A percentile compares a stretch with the other conserved stretches of the same genome.
Evolutionary conservation across 2,329 filamentous ascomycete genomes (phyloP).

Genomic region (Metarhizium anisopliae): DNA sequence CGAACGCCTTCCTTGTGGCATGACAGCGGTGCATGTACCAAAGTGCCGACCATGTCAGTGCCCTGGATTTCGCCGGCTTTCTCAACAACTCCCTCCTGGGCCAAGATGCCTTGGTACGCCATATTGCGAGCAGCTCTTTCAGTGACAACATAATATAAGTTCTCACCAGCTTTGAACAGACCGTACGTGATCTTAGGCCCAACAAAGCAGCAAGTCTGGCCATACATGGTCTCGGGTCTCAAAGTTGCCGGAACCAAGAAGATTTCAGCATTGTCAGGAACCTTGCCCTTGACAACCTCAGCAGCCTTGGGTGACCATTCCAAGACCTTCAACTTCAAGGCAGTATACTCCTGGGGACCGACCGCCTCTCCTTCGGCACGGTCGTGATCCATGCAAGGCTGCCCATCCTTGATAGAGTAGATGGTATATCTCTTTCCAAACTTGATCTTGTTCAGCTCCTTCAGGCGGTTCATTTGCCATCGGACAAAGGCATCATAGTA

Average conservation of each 20-base stretch:
- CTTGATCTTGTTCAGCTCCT: slow-evolving; percentile 84
- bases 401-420: slow-evolving; percentile 48
- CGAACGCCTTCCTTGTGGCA: slow-evolving; percentile 74
- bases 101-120: slow-evolving; percentile 85
- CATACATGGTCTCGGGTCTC: slow-evolving; percentile 97
- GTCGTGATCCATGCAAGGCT: slow-evolving; percentile 40
- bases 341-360: slow-evolving; percentile 84
- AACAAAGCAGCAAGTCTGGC: slow-evolving; percentile 92
- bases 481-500: slow-evolving; percentile 93
- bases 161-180: slow-evolving; percentile 68
- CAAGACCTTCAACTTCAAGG: slow-evolving; percentile 80
- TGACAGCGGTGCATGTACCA: slow-evolving; percentile 83
- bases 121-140: slow-evolving; percentile 89
- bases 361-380: slow-evolving; percentile 37
- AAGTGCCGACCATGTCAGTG: slow-evolving; percentile 74
- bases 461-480: slow-evolving; percentile 95
- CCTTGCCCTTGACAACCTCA: slow-evolving; percentile 63
- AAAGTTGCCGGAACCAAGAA: slow-evolving; percentile 90
- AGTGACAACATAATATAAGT: slow-evolving; percentile 77
- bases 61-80: slow-evolving; percentile 69
- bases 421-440: slow-evolving; percentile 91
- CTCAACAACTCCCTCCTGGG: slow-evolving; percentile 64
- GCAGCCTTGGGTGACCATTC: slow-evolving; percentile 77
- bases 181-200: slow-evolving; percentile 85
- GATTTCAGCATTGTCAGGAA: slow-evolving; percentile 70